Evolutionary conservation across 805 yeast species (phyloP).

Genomic region (Wickerhamomyces chaumierensis): DNA sequence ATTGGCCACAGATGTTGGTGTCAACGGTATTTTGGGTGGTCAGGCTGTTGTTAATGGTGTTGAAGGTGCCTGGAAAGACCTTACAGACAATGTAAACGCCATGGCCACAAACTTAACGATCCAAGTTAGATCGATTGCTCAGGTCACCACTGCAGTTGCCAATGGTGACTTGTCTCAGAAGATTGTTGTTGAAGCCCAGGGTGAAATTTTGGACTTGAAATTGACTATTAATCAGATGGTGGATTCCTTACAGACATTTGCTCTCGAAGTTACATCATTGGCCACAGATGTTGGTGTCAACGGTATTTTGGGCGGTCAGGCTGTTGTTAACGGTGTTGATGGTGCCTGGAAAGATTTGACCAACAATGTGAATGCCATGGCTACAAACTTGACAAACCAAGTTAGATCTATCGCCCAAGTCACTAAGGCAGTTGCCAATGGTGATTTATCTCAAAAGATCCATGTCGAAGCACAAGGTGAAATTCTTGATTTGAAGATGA

Average conservation of each 20-base stretch:
- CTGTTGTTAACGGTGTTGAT: constrained; percentile 82
- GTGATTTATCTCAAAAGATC: constrained; percentile 82
- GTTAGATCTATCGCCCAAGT: constrained; percentile 89
- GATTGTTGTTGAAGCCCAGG: constrained; percentile 84
- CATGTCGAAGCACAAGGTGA: constrained; percentile 89
- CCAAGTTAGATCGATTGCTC: constrained; percentile 81
- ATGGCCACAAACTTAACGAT: constrained; percentile 83
- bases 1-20: constrained; percentile 85
- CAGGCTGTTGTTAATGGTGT: constrained; percentile 78
- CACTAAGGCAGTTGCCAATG: constrained; percentile 90
- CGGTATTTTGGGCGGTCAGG: constrained; percentile 87
- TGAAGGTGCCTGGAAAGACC: constrained; percentile 82
- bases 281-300: constrained; percentile 91
- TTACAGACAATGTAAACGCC: constrained; percentile 82
- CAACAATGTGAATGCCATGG: constrained; percentile 88
- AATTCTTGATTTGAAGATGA: constrained; percentile 71
- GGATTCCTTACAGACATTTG: constrained; percentile 80
- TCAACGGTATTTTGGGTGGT: constrained; percentile 78
- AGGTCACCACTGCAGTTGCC: constrained; percentile 80
- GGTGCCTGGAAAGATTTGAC: constrained; percentile 90
- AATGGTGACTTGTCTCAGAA: constrained; percentile 80
- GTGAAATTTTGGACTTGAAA: constrained; percentile 77
- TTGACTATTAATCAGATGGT: constrained; percentile 88
- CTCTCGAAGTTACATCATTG: constrained; percentile 78
- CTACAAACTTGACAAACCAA: constrained; percentile 80